Evolutionary conservation across 768 basidiomycete genomes (phyloP).

Genomic region (Auricularia cornea): DNA sequence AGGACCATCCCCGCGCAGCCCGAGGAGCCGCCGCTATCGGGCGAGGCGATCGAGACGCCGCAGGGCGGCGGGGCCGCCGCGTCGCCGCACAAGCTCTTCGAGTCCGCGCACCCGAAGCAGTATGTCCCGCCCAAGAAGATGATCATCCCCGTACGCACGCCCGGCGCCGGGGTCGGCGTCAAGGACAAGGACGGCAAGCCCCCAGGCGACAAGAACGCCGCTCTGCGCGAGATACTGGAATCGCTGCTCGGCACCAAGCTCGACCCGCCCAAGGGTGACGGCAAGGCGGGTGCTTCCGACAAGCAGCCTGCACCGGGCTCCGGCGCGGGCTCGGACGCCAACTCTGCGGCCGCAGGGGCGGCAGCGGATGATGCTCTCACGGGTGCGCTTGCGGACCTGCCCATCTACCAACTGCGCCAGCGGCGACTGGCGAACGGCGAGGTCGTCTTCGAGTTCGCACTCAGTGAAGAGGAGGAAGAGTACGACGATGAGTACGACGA

Average conservation of each 20-base stretch:
- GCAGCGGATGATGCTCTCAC: neutral
- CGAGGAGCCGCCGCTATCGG: neutral
- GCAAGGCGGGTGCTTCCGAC: neutral
- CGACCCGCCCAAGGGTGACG: neutral
- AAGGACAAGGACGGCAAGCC: neutral
- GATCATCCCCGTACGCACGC: neutral
- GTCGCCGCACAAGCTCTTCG: neutral
- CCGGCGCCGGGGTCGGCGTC: neutral
- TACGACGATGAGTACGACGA: slow-evolving; percentile 14
- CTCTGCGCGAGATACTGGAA: neutral
- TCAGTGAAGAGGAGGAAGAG: slow-evolving; percentile 10
- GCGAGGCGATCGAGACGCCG: neutral
- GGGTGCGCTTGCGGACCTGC: neutral
- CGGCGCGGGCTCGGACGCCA: neutral
- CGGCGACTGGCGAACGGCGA: slow-evolving; percentile 8
- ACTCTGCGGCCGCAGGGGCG: neutral
- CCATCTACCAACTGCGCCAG: neutral
- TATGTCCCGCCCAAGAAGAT: neutral
- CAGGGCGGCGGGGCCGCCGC: no score
- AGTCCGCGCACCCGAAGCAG: slow-evolving; percentile 1
- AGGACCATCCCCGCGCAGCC: neutral
- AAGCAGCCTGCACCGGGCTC: neutral
- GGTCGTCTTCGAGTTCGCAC: slow-evolving; percentile 16
- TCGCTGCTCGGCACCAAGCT: neutral
- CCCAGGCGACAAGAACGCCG: neutral